Evolutionary conservation across 768 basidiomycete species (phyloP), one percentile per base, ranked within the genome.

Genomic region (Psilocybe cyanescens): DNA sequence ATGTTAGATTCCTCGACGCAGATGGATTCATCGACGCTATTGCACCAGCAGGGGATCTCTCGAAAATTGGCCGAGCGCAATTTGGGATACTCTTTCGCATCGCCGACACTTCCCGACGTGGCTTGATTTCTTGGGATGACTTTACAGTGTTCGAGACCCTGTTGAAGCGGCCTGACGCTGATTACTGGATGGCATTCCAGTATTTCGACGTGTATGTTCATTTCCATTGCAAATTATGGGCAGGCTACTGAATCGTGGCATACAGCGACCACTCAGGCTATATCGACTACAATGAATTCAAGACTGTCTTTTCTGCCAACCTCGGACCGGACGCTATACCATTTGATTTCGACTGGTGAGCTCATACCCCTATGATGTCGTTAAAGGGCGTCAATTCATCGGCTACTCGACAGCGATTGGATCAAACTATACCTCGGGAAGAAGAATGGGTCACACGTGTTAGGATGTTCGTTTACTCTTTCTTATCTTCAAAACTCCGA

Each of bases 141-240:
- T 99, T 97, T 67, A 89, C 88, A 5, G 90, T 97, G 63, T 99
- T 99, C 72, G 91, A 99, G 80, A 96, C 95, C 16, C 78, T 93
- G 64, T 78, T 97, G 69, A 95, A 98, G 79, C 83, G 92, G 65
- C 94, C 97, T 17, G 97, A 98, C 75, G 97, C 97, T 31, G 95
- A 98, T 74, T 96, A 97, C 75, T 94, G 91, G 84, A 95, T 96
- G 75, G 95, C 95, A 17, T 97, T 97, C 81, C 90, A 92, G 72
- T 96, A 93, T 72, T 97, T 97, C 74, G 95, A 97, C 74, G 91
- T 90, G 94, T 95, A 77, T 72, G 92, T 83, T 8, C n/a, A 31
- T 48, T 47, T 61, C 44, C 29, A 47, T 19, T 28, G 11, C 52
- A 8, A 47, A n/a, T 24, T 41, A 60, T 48, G n/a, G 33, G 17